A percentile compares a stretch with the other conserved stretches of the same genome.
Conservation (phyloP, 192 early-diverging fungal genomes). For the Geosiphon pyriformis region DNA sequence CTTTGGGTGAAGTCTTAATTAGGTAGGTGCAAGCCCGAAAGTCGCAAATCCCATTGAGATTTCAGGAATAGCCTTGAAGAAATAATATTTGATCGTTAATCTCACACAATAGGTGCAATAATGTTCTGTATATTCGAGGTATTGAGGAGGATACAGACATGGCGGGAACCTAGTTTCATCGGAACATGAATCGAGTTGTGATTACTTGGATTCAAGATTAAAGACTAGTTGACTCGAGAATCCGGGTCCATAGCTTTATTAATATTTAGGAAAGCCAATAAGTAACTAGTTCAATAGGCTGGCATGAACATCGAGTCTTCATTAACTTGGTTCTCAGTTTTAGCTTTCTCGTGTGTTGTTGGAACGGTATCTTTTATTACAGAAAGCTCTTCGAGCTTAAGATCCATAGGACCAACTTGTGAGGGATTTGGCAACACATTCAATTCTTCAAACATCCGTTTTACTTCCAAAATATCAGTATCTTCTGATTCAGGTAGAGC, state of each 20-base stretch:
- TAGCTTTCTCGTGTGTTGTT: neutral
- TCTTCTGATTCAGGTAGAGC: neutral
- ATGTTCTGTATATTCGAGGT: conserved; percentile 75
- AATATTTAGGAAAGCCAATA: no score
- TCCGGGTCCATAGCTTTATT: no score
- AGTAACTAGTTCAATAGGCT: neutral
- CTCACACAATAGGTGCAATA: conserved; percentile 64
- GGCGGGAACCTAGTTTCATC: conserved; percentile 5
- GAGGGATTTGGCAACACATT: neutral
- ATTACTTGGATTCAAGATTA: no score
- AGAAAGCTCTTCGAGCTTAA: no score
- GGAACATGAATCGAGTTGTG: no score
- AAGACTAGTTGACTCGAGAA: no score
- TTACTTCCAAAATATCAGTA: neutral
- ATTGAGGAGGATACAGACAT: conserved; percentile 46
- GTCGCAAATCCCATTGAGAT: no score
- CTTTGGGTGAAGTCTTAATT: conserved; percentile 89
- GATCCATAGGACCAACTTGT: neutral
- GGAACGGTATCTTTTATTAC: neutral
- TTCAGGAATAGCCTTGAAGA: no score
- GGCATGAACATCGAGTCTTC: neutral
- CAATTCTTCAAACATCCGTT: neutral
- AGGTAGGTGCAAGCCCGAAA: conserved; percentile 44
- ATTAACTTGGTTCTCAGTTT: neutral
- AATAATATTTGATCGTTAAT: neutral